These are phyloP conservation scores for Citrus cavaleriei DNA, from an alignment of 345 rosid species.

Conservation along the genomic window DNA sequence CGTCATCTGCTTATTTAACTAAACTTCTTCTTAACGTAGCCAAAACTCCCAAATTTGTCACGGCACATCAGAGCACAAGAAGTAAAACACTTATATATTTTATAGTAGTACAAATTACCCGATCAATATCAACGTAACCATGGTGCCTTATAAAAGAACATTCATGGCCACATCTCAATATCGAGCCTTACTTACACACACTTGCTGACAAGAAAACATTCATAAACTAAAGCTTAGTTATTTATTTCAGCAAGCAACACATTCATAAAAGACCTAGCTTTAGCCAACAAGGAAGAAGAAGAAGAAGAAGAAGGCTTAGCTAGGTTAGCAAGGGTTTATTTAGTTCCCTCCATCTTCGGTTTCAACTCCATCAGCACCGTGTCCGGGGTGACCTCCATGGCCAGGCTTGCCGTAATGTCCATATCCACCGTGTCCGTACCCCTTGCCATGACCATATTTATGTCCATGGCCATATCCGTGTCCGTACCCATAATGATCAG, in stretches of 20 bases:
- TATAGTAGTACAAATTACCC: background rate
- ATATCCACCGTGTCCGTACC: background rate
- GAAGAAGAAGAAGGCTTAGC: background rate
- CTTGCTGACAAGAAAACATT: background rate
- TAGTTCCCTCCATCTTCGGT: background rate
- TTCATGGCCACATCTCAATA: background rate
- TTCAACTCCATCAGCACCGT: background rate
- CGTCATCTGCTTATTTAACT: too few relatives aligned
- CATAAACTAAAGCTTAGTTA: background rate
- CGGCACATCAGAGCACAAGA: background rate
- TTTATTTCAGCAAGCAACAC: background rate
- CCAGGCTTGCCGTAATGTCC: background rate
- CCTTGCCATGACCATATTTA: background rate
- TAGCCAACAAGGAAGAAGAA: background rate
- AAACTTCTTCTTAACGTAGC: too few relatives aligned
- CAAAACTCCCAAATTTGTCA: background rate
- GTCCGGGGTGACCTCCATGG: constrained; percentile 9
- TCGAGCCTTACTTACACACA: background rate
- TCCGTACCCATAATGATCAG: background rate
- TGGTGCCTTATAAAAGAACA: background rate
- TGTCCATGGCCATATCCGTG: background rate
- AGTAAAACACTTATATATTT: background rate
- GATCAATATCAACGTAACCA: background rate
- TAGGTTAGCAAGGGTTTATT: background rate
- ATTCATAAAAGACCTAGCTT: background rate